Conservation (phyloP, 2,329 filamentous ascomycete species). For the Berkeleyomyces rouxiae region DNA sequence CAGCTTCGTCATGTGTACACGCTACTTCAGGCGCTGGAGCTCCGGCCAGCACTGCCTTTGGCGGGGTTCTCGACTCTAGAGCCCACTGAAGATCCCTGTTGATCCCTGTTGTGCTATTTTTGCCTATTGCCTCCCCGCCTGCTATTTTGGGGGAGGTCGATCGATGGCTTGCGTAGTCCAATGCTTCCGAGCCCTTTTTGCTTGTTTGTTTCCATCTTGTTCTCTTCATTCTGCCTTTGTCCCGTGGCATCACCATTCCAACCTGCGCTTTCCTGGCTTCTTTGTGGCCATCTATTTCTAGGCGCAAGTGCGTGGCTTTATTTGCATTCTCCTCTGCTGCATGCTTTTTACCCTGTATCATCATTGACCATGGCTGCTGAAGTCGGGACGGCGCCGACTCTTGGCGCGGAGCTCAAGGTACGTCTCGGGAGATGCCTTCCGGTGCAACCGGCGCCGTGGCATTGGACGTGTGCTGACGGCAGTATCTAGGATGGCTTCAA, state of each 20-base stretch:
- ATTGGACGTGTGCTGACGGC: neutral
- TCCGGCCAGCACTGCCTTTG: neutral
- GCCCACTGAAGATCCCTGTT: constrained; percentile 5
- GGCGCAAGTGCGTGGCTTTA: constrained; percentile 16
- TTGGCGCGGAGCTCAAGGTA: constrained; percentile 90
- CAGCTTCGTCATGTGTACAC: neutral
- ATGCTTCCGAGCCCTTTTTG: constrained; percentile 9
- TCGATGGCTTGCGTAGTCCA: constrained; percentile 1
- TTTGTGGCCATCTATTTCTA: neutral
- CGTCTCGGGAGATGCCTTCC: constrained; percentile 16
- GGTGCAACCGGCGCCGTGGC: neutral
- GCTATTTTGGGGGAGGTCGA: neutral
- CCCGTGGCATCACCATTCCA: neutral
- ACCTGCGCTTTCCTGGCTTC: neutral
- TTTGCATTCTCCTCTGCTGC: neutral
- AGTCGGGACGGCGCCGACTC: constrained; percentile 66
- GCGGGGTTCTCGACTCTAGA: neutral
- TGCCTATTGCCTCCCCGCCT: neutral
- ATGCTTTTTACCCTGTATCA: constrained; percentile 9
- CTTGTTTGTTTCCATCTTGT: neutral
- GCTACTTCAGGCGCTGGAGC: neutral
- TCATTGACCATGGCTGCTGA: constrained; percentile 47
- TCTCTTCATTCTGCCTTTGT: constrained; percentile 1
- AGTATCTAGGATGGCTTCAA: constrained; percentile 76
- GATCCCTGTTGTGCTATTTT: neutral